Evolutionary conservation across 1,139 yeast genomes (phyloP), one percentile per base, ranked within the genome.

Genomic region (Suhomyces ambrosiae): DNA sequence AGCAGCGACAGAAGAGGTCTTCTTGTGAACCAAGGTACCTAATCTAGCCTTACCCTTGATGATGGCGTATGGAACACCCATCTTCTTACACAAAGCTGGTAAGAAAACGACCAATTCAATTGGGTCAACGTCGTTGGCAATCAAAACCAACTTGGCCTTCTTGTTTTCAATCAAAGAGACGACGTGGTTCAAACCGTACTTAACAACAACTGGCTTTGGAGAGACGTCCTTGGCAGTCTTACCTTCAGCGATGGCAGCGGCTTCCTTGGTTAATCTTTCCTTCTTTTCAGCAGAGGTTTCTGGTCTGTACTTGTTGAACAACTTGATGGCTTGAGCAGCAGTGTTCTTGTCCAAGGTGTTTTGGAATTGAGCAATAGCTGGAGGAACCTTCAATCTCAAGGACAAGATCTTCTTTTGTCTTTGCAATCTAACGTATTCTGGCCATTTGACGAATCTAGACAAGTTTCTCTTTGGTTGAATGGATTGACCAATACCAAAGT

Each of bases 11-110:
- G 97, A 82, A 56, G 96, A 83, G 63, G 92, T 89, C 86, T 90
- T 90, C 79, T 88, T 80, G 87, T 89, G 96, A 52, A 89, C 96
- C 61, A 90, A 82, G 62, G 96, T 86, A 60, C 97, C 97, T 65
- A 90, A 84, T 82, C 97, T 88, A 54, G 97, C 96, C 85, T 89
- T 90, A 74, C 97, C 97, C 82, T 90, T 90, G 63, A 90, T 88
- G 67, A 90, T 86, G 58, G 97, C 97, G 79, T 89, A 90, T 70
- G 97, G 97, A 56, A 92, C 89, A 76, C 97, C 97, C 94, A 90
- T 83, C 85, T 90, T 90, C 80, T 92, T 87, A 80, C 97, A 90
- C 66, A 90, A 82, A 72, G 97, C 97, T 68, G 97, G 97, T 59
- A 90, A 79, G 84, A 86, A 90, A 57, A 90, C 78, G 59, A 90